Evolutionary conservation across 257 asterid genomes (phyloP), one percentile per base, ranked within the genome.

Genomic region (Solanum peruvianum): DNA sequence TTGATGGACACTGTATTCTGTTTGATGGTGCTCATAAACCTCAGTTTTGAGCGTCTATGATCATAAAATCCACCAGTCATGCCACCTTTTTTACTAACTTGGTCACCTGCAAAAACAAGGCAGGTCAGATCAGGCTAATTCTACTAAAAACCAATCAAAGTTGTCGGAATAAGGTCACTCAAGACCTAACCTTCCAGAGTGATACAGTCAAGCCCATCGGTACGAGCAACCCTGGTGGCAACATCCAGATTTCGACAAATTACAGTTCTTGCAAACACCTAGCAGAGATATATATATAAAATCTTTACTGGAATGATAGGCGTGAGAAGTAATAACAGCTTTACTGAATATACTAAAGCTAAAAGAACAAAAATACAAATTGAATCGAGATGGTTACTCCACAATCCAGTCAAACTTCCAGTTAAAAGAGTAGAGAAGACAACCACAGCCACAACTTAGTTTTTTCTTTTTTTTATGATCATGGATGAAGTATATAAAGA

Each of bases 61-160:
- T 97, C 99, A 92, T 97, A 97, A 91, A 95, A 97, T 45, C 99
- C 99, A 69, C 99, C 99, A 41, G 99, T 97, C 99, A 97, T 97
- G 89, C 99, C 99, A 88, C 99, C 99, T 90, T 95, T 96, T 92
- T 95, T 97, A 94, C 96, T 97, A 70, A 97, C 99, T 92, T 97
- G 99, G 93, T 97, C 99, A 85, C 99, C 99, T 97, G 92, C 86
- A 86, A 85, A 25, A 62, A 81, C 88, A 42, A 91, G 85, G 62
- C 82, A 69, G 64, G 71, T 66, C 71, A 87, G 86, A 60, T 75
- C 86, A 87, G 45, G 85, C 66, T 72, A 88, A 41, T 84, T 80
- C 88, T 85, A 86, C 29, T 78, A 69, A 64, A 35, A 52, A 52
- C 69, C 41, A 85, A 81, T 76, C 25, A 84, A 87, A 80, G 42